Base-by-base conservation (phyloP, 805 yeast genomes). In the Grigorovia transvaalensis region DNA sequence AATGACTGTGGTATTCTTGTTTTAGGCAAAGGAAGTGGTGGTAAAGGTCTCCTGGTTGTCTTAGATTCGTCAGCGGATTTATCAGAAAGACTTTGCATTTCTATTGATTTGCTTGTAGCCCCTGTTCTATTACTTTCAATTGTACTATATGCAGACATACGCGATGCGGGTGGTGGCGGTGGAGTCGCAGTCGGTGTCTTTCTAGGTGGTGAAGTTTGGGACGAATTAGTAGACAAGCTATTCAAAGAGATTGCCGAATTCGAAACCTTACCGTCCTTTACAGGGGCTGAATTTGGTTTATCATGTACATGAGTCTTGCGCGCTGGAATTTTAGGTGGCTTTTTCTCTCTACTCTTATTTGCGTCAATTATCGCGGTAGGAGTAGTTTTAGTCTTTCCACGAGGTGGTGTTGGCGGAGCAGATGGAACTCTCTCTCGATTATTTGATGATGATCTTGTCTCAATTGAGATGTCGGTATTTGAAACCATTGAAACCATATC, bases 181-280 rank as follows among this genome's bases (percentile, higher is more conserved):
- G 67, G 61, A 23, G 57, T 51, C 3, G 57, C 54, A 9, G 57
- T 20, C 49, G 44, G 5, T 2, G 20, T 45, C 18, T 45, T 23
- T 33, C 17, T 29, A 9, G 29, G 13, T 13, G 9, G 38, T 9
- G 38, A 13, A 4, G 3, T 8, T 12, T 33, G 12, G 4, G 15
- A 9, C 15, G 38, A 33, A 12, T 9, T 33, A 12, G 38, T 9
- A 33, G 15, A 9, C 8, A 8, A 33, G 4, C 12, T 33, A 33
- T 33, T 13, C 15, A 33, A 33, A 33, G 38, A 33, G 3, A 12
- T 4, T 33, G 15, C 15, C 12, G 38, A 33, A 33, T 33, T 33
- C 15, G 38, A 33, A 12, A 13, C 12, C 4, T 8, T 33, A 8
- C 38, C 15, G 38, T 33, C 15, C 12, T 33, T 33, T 33, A 2